phyloP scores from a whole-genome alignment of 345 rosid genomes.

The Melaleuca quinquenervia region DNA sequence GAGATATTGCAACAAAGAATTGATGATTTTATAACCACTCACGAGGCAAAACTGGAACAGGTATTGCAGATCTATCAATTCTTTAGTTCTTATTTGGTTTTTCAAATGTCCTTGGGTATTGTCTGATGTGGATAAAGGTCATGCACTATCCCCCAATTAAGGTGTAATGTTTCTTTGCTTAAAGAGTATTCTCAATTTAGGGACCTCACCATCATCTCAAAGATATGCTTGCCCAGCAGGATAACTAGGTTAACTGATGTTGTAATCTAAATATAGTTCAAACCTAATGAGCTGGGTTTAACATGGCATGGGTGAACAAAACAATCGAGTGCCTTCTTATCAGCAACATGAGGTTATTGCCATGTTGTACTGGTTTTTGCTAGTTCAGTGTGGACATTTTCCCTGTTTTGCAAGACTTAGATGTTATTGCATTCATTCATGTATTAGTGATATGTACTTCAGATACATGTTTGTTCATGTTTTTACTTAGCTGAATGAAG shows the following conservation, averaged over 20 bases:
- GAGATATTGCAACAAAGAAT: slow-evolving; percentile 63
- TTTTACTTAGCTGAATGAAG: not conserved
- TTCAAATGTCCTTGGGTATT: not conserved
- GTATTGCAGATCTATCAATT: slow-evolving; percentile 13
- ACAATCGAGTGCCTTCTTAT: not conserved
- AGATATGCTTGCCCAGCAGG: not conserved
- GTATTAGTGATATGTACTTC: not conserved
- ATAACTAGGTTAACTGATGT: not conserved
- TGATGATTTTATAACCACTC: slow-evolving; percentile 65
- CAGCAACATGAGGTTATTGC: not conserved
- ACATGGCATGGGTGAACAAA: not conserved
- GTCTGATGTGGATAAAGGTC: not conserved
- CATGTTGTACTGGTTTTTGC: not conserved
- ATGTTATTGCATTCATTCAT: not conserved
- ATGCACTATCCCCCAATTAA: not conserved
- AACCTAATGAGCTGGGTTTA: not conserved
- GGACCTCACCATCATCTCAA: not conserved
- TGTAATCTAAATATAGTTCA: not conserved
- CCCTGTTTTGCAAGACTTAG: not conserved
- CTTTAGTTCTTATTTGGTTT: not conserved
- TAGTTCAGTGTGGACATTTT: not conserved
- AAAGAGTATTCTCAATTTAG: not conserved
- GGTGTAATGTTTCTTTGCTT: not conserved
- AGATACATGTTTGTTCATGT: not conserved
- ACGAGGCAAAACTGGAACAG: slow-evolving; percentile 73